Evolutionary conservation across 106 monocot genomes (phyloP), one percentile per base, ranked within the genome.

Genomic region (Phalaenopsis equestris): DNA sequence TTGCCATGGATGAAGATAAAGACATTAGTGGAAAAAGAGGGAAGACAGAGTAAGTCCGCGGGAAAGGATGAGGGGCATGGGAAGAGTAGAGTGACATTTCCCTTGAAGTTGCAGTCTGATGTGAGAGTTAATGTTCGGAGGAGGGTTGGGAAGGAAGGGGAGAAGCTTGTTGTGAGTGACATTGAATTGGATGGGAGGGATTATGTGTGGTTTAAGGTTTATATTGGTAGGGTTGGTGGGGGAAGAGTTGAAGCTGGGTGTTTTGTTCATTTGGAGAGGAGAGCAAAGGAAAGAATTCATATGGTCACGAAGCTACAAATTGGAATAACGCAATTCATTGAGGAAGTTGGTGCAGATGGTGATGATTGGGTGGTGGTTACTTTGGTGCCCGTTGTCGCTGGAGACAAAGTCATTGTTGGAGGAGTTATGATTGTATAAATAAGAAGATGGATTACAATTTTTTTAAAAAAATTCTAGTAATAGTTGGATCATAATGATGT

Each of bases 181-280:
- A 84, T 89, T n/a, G 56, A 81, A 49, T 46, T 81, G 19, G 81
- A 80, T 55, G 48, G 15, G 23, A 39, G 75, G 43, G 49, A 37
- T 8, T 68, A 8, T 55, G 81, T 84, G 41, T 86, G 84, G 78
- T 90, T 90, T 67, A 87, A 90, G n/a, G 87, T 90, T 64, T 87
- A 80, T 67, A 41, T 90, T 18, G 85, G 87, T 67, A 42, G 82
- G 68, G 49, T 30, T 67, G 8, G 81, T 36, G 5, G 39, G 42
- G 30, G 55, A 48, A 7, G 67, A 24, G 65, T 78, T 81, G 89
- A 82, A 72, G 88, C 93, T 2, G 93, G 93, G 2, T 87, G 88
- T 47, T 89, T 91, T 45, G 80, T 83, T 82, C 85, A n/a, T 85
- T 85, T 58, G 78, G 30, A 73, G 42, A 56, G 30, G 9, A 58